A percentile compares a stretch with the other conserved stretches of the same genome.
These are phyloP conservation scores for Botrytis paeoniae DNA, from an alignment of 2,329 filamentous ascomycete species.

Conservation along the genomic window DNA sequence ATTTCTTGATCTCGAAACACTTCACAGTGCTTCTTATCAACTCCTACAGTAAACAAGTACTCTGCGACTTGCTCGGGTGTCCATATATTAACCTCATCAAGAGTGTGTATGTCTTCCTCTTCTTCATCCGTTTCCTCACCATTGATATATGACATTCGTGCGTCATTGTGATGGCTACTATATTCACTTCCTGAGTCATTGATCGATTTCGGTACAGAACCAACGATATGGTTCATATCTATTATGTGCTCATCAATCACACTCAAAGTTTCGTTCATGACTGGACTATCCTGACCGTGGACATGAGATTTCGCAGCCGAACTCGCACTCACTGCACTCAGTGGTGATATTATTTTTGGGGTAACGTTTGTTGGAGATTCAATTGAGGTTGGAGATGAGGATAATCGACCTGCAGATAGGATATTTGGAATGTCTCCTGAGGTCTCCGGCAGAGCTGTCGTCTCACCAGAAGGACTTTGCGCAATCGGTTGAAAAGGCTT, in stretches of 20 bases:
- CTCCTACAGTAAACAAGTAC: conserved; percentile 78
- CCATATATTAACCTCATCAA: conserved; percentile 77
- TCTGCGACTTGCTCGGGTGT: conserved; percentile 79
- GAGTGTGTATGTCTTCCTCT: conserved; percentile 66
- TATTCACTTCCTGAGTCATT: conserved; percentile 89
- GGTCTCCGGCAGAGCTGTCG: not conserved
- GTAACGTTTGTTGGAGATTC: not conserved
- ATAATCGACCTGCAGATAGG: not conserved
- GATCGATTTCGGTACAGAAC: conserved; percentile 49
- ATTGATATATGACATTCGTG: conserved; percentile 84
- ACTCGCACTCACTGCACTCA: conserved; percentile 38
- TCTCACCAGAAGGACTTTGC: not conserved
- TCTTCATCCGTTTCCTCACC: conserved; percentile 96
- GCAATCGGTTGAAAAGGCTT: not conserved
- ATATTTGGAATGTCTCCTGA: not conserved
- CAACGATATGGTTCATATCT: conserved; percentile 57
- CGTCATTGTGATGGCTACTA: conserved; percentile 75
- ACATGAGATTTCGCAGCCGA: conserved; percentile 47
- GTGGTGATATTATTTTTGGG: conserved; percentile 36
- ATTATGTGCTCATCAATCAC: conserved; percentile 98
- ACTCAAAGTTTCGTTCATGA: conserved; percentile 90
- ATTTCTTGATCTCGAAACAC: conserved; percentile 97
- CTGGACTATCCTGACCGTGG: conserved; percentile 62
- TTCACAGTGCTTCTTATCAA: conserved; percentile 87
- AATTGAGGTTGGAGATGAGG: not conserved